Percentiles rank a stretch among this genome's conserved stretches.
Conservation (phyloP, 1,284 basidiomycete species). For the Volvariella volvacea region DNA sequence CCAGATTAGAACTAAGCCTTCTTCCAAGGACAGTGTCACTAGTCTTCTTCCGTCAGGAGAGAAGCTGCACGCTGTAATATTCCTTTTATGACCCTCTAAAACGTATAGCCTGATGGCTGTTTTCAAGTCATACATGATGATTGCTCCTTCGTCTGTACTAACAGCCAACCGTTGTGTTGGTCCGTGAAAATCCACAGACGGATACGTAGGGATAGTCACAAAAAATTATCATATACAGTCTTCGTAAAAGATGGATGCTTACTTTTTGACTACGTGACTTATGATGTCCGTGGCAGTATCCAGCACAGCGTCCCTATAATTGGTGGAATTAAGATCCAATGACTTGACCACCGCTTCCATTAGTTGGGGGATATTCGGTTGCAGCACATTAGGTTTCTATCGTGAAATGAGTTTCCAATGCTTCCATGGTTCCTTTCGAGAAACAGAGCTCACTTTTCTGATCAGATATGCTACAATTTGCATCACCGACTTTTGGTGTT, state of each 20-base stretch:
- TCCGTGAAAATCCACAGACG: constrained; percentile 87
- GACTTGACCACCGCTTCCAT: constrained; percentile 97
- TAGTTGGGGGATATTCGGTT: constrained; percentile 80
- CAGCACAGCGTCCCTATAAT: constrained; percentile 81
- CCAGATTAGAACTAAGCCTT: constrained; percentile 80
- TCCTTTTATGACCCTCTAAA: constrained; percentile 82
- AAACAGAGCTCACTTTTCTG: constrained; percentile 56
- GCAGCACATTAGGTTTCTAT: constrained; percentile 80
- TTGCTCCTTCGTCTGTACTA: constrained; percentile 89
- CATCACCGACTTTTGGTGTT: constrained; percentile 85
- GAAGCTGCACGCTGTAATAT: constrained; percentile 79
- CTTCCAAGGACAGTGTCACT: constrained; percentile 83
- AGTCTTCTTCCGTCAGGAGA: constrained; percentile 90
- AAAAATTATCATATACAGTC: neutral
- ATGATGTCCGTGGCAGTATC: constrained; percentile 92
- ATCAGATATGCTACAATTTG: constrained; percentile 93
- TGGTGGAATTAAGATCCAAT: constrained; percentile 84
- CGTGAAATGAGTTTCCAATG: constrained; percentile 1
- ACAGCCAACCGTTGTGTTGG: constrained; percentile 84
- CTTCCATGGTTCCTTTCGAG: neutral
- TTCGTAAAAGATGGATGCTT: constrained; percentile 6
- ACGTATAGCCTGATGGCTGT: constrained; percentile 93
- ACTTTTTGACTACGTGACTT: constrained; percentile 86
- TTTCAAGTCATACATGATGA: constrained; percentile 96
- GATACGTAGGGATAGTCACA: constrained; percentile 58